A percentile compares a stretch with the other conserved stretches of the same genome.
These are phyloP conservation scores for Candida gorgasii DNA, from an alignment of 805 yeast genomes.

Conservation along the genomic window DNA sequence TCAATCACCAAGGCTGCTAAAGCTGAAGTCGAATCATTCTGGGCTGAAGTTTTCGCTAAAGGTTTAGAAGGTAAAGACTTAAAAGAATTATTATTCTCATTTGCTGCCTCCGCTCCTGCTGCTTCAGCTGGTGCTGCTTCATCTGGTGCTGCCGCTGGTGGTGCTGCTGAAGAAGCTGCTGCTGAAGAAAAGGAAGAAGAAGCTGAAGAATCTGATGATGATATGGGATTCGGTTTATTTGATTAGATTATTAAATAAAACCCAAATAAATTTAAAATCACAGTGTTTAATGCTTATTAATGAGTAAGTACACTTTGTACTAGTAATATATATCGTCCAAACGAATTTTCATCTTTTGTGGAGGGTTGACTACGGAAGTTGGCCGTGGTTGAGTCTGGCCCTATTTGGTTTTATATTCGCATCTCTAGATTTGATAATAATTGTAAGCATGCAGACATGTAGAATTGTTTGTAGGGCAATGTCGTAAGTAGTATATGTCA, in stretches of 20 bases:
- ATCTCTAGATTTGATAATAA: background rate
- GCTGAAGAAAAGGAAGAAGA: slow-evolving; percentile 70
- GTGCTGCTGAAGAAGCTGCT: slow-evolving; percentile 59
- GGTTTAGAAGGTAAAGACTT: slow-evolving; percentile 83
- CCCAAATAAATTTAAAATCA: background rate
- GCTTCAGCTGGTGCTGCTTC: slow-evolving; percentile 35
- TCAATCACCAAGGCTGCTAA: slow-evolving; percentile 81
- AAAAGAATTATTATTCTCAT: slow-evolving; percentile 67
- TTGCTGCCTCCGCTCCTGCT: slow-evolving; percentile 51
- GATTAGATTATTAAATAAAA: slow-evolving; percentile 54
- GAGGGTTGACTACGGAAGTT: no score
- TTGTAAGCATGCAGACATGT: background rate
- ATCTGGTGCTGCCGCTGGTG: slow-evolving; percentile 36
- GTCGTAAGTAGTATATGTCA: no score
- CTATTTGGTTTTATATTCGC: no score
- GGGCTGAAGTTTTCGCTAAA: slow-evolving; percentile 88
- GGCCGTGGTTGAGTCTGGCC: no score
- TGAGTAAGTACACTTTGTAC: slow-evolving; percentile 5
- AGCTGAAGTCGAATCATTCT: slow-evolving; percentile 74
- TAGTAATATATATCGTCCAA: slow-evolving; percentile 4
- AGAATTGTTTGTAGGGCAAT: no score
- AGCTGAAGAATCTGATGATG: slow-evolving; percentile 68
- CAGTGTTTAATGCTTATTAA: background rate
- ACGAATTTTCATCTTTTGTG: no score
- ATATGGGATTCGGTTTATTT: slow-evolving; percentile 97